Conservation (phyloP, 2,329 filamentous ascomycete genomes). For the Apiospora hydei region DNA sequence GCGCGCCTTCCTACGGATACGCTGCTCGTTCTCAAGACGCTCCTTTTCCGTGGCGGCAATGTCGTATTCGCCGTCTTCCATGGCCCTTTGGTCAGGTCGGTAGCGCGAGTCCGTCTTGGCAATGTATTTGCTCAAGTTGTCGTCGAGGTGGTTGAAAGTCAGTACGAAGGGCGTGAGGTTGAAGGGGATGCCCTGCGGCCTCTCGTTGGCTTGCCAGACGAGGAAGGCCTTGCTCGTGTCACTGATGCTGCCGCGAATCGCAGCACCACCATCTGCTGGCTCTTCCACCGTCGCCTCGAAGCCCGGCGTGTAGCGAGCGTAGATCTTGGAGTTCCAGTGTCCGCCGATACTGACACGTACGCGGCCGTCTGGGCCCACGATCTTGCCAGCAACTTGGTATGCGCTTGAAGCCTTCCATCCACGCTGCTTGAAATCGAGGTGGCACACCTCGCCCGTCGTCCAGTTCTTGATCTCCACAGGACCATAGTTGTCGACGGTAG, state of each 20-base stretch:
- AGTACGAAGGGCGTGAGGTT: slow-evolving; percentile 96
- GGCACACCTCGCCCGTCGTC: slow-evolving; percentile 90
- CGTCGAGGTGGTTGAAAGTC: slow-evolving; percentile 90
- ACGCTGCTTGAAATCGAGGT: slow-evolving; percentile 90
- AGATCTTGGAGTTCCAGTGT: slow-evolving; percentile 97
- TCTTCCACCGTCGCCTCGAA: slow-evolving; percentile 79
- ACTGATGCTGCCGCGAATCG: slow-evolving; percentile 60
- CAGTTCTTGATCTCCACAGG: slow-evolving; percentile 97
- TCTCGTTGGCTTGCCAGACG: slow-evolving; percentile 87
- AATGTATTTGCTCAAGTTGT: slow-evolving; percentile 77
- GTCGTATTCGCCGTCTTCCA: slow-evolving; percentile 99
- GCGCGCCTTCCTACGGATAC: slow-evolving; percentile 73
- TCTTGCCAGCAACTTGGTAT: slow-evolving; percentile 86
- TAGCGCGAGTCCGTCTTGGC: slow-evolving; percentile 94
- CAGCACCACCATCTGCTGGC: slow-evolving; percentile 50
- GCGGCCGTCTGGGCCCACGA: slow-evolving; percentile 79
- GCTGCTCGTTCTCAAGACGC: slow-evolving; percentile 89
- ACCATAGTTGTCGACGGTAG: slow-evolving; percentile 97
- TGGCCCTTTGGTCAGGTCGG: slow-evolving; percentile 92
- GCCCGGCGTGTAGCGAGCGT: slow-evolving; percentile 89
- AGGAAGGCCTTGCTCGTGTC: slow-evolving; percentile 82
- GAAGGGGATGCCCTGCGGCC: slow-evolving; percentile 88
- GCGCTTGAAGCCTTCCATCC: slow-evolving; percentile 96
- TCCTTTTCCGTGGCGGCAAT: slow-evolving; percentile 94
- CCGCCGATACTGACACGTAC: slow-evolving; percentile 91